phyloP scores from a whole-genome alignment of 768 basidiomycete species.

The Leccinum uliginosum region DNA sequence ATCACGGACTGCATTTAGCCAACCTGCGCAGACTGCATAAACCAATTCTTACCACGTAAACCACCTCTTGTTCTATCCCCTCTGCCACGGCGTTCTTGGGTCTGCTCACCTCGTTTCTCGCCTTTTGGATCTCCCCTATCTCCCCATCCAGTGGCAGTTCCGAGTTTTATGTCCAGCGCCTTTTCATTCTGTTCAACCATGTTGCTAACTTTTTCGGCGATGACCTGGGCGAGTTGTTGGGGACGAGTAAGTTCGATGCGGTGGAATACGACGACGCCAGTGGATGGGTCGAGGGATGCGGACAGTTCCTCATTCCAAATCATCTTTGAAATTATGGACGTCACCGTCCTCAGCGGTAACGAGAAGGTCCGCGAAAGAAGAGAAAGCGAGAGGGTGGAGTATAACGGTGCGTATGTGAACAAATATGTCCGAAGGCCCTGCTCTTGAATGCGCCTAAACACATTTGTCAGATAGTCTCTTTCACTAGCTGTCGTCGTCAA shows the following conservation, averaged over 20 bases:
- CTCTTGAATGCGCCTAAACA: constrained; percentile 90
- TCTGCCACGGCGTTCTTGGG: constrained; percentile 72
- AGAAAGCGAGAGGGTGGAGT: constrained; percentile 84
- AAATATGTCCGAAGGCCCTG: constrained; percentile 95
- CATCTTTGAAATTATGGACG: constrained; percentile 89
- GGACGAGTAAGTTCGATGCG: constrained; percentile 82
- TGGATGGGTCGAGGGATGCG: constrained; percentile 89
- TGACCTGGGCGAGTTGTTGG: constrained; percentile 84
- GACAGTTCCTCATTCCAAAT: constrained; percentile 96
- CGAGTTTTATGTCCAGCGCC: constrained; percentile 78
- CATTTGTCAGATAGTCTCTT: neutral
- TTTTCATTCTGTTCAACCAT: constrained; percentile 95
- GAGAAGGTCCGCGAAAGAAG: constrained; percentile 87
- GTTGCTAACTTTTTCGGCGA: constrained; percentile 82
- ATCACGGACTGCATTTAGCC: neutral
- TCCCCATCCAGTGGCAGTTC: constrained; percentile 46
- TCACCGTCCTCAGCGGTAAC: constrained; percentile 74
- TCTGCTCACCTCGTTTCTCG: constrained; percentile 76
- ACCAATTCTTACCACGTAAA: constrained; percentile 45
- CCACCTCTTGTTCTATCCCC: constrained; percentile 57
- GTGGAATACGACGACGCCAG: constrained; percentile 89
- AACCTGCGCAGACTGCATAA: neutral
- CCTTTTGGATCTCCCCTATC: constrained; percentile 59
- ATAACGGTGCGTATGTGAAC: constrained; percentile 92
- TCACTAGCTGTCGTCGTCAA: neutral